Evolutionary conservation across 2,329 filamentous ascomycete species (phyloP), one percentile per base, ranked within the genome.

Genomic region (Catunica adiposa): DNA sequence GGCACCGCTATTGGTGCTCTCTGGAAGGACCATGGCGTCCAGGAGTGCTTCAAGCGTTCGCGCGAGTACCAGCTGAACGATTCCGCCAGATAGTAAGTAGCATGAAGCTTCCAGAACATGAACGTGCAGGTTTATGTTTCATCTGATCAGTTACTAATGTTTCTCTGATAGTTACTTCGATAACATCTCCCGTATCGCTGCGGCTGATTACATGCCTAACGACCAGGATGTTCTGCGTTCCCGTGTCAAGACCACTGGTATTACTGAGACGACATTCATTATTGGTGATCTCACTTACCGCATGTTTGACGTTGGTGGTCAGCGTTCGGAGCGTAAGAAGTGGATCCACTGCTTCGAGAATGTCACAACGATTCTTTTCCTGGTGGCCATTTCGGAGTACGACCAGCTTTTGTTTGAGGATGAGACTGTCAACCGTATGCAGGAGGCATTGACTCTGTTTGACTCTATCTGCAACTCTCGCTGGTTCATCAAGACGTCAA

Each of bases 311-410:
- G 89, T 96, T 48, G 89, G 89, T 77, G 90, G 89, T 61, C 89
- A 95, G 71, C 81, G 89, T 68, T 95, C 88, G 5, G 89, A 96
- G 72, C 83, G 89, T 68, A 96, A 96, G 84, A 96, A 96, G 80
- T 96, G 89, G 89, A 96, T 96, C 64, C 89, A 96, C 74, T 95
- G 89, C 74, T 96, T 96, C 71, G 89, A 96, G 74, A 95, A 96
- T 64, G 89, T 96, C 65, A 95, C 89, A 7, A 94, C 89, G 8
- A 94, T 96, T 63, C 84, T 96, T 40, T 96, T 96, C 82, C 74
- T 95, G 56, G 90, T 96, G 62, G 90, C 90, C 70, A 95, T 96
- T 63, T 95, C 89, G 62, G 89, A 95, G 70, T 96, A 96, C 74
- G 89, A 96, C 68, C 89, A 95, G 73, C 76, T 95, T 60, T 78